Evolutionary conservation across 2,329 filamentous ascomycete species (phyloP), one percentile per base, ranked within the genome.

Genomic region (Grosmannia penicillata): DNA sequence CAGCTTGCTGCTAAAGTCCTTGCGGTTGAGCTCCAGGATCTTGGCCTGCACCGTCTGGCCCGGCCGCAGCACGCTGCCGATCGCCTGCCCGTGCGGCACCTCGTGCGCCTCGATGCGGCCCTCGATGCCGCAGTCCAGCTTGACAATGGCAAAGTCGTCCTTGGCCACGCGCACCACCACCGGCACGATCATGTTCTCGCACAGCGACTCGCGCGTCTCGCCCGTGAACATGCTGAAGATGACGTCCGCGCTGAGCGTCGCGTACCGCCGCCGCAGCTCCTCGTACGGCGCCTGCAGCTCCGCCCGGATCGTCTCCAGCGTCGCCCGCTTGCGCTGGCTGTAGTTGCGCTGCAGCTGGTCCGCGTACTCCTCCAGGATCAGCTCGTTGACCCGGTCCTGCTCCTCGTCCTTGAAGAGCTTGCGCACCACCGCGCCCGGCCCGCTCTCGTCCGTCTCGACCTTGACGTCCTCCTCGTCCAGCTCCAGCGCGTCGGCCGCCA

Each of bases 401-500:
- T 86, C 82, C 34, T 94, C 84, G 40, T 96, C 86, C 52, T 85
- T 83, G 56, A 98, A 83, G n/a, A 98, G 75, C 57, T 89, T 93
- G 45, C 87, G 79, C 39, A 98, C 84, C 48, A 96, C 87, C 8
- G 89, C 91, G 14, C 83, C 86, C 0, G 82, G 70, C 1, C 91
- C 91, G 46, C 86, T 84, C 52, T 95, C 85, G 47, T 93, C 84
- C 6, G 81, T 82, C 60, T 96, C 87, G 2, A 82, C 85, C 59
- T 94, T 93, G 54, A 98, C 85, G 51, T 98, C 91, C 62, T 98
- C 91, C 60, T 98, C 91, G 49, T 98, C 91, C 48, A 98, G 70
- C 55, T 95, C 89, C 34, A 98, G 67, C 14, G 91, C 91, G 65
- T 98, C 91, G 4, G 91, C 91, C 17, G 91, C 91, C 80, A 98